A percentile compares a stretch with the other conserved stretches of the same genome.
Evolutionary conservation across 805 yeast genomes (phyloP).

Genomic region (Candida odintsovae): DNA sequence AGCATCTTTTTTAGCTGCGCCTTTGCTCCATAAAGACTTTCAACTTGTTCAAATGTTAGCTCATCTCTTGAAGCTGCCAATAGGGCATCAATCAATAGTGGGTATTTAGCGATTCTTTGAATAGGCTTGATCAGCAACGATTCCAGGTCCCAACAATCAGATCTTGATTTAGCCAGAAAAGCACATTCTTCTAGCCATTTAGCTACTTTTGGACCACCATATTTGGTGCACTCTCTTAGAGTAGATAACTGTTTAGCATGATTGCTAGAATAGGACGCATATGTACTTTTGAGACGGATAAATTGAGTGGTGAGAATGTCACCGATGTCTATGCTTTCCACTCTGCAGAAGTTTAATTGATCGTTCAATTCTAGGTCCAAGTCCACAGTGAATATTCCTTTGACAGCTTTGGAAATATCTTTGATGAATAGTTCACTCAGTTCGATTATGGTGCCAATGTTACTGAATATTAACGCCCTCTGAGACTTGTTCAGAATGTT

Average conservation of each 20-base stretch:
- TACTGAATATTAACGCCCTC: constrained; percentile 36
- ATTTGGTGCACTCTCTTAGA: constrained; percentile 14
- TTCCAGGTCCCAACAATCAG: constrained; percentile 25
- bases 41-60: constrained; percentile 5
- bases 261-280: constrained; percentile 26
- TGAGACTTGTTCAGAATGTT: constrained; percentile 30
- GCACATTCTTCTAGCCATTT: constrained; percentile 33
- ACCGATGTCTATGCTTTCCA: constrained; percentile 23
- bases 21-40: constrained; percentile 15
- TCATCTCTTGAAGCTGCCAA: constrained; percentile 11
- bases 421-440: constrained; percentile 29
- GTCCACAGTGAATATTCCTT: not conserved
- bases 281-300: constrained; percentile 28
- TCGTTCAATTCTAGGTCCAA: constrained; percentile 5
- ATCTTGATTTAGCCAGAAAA: constrained; percentile 15
- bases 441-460: constrained; percentile 33
- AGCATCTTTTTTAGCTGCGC: constrained; percentile 12
- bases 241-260: constrained; percentile 27
- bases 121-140: constrained; percentile 28
- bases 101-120: constrained; percentile 23
- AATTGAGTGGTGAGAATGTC: constrained; percentile 26
- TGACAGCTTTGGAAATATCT: constrained; percentile 8
- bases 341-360: constrained; percentile 8
- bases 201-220: constrained; percentile 17
- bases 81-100: constrained; percentile 12